A percentile compares a stretch with the other conserved stretches of the same genome.
Conservation (phyloP, 345 rosid genomes). For the Citrus unshiu region DNA sequence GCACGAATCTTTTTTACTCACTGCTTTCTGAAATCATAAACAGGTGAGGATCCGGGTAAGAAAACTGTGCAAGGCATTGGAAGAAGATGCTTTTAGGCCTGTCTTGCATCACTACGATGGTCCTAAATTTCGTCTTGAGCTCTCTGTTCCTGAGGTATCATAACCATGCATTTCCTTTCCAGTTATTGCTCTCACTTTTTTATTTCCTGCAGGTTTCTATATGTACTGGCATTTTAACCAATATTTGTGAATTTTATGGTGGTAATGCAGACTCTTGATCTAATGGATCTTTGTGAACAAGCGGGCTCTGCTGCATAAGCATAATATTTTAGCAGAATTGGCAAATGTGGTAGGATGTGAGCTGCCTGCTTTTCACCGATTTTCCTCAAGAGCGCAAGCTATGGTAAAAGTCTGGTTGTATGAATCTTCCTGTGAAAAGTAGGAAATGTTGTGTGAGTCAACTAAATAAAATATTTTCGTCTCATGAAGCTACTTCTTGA, state of each 20-base stretch:
- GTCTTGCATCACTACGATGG: constrained; percentile 97
- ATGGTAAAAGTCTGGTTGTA: constrained; percentile 27
- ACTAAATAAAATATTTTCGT: constrained; percentile 33
- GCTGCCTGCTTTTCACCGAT: constrained; percentile 33
- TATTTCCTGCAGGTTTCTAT: neutral
- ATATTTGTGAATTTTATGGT: neutral
- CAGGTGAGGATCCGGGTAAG: constrained; percentile 84
- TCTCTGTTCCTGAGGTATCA: constrained; percentile 94
- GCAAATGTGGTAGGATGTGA: constrained; percentile 22
- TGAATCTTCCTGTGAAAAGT: constrained; percentile 23
- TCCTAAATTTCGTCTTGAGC: constrained; percentile 96
- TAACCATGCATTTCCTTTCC: neutral
- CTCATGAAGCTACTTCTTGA: constrained; percentile 10
- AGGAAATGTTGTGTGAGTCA: constrained; percentile 20
- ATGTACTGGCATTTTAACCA: neutral
- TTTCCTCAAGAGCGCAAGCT: constrained; percentile 50
- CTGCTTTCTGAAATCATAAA: neutral
- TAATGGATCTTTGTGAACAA: constrained; percentile 89
- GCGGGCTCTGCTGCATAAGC: constrained; percentile 67
- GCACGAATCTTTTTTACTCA: neutral
- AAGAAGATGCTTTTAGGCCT: constrained; percentile 95
- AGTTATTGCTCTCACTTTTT: neutral
- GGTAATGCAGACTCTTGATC: constrained; percentile 73
- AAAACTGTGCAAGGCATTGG: constrained; percentile 91
- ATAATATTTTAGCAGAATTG: constrained; percentile 2